A percentile compares a stretch with the other conserved stretches of the same genome.
phyloP scores from a whole-genome alignment of 1,284 basidiomycete genomes.

The Kalmanozyma brasiliensis region DNA sequence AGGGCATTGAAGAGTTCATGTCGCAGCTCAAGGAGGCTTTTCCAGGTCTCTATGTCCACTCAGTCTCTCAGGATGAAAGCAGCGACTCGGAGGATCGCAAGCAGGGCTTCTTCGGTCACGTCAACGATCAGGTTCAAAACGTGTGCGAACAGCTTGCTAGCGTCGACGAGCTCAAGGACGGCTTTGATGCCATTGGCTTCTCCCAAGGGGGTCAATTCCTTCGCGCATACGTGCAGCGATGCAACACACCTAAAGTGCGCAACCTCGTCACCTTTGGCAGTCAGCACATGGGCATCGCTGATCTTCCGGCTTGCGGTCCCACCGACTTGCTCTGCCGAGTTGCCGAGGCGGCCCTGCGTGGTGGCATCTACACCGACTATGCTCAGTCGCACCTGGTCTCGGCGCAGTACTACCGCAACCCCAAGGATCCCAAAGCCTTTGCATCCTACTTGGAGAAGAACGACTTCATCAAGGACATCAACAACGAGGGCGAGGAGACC shows the following conservation, averaged over 20 bases:
- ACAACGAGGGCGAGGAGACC: conserved; percentile 57
- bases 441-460: conserved; percentile 78
- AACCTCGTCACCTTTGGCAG: conserved; percentile 78
- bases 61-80: conserved; percentile 74
- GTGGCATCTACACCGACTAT: conserved; percentile 78
- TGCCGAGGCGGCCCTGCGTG: conserved; percentile 77
- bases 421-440: conserved; percentile 72
- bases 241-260: conserved; percentile 71
- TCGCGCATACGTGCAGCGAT: conserved; percentile 86
- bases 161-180: conserved; percentile 77
- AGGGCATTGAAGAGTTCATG: conserved; percentile 75
- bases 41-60: conserved; percentile 87
- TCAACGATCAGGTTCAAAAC: conserved; percentile 77
- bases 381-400: conserved; percentile 69
- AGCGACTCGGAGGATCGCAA: conserved; percentile 78
- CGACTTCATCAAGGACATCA: conserved; percentile 70
- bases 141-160: conserved; percentile 77
- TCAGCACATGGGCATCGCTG: conserved; percentile 75
- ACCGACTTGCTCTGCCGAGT: conserved; percentile 73
- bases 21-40: conserved; percentile 77
- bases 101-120: conserved; percentile 82
- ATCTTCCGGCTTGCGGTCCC: conserved; percentile 78
- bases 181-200: conserved; percentile 69
- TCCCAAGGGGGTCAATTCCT: conserved; percentile 80
- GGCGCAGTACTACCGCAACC: conserved; percentile 95